Conservation (phyloP, 805 yeast species). For the Yarrowia porcina region DNA sequence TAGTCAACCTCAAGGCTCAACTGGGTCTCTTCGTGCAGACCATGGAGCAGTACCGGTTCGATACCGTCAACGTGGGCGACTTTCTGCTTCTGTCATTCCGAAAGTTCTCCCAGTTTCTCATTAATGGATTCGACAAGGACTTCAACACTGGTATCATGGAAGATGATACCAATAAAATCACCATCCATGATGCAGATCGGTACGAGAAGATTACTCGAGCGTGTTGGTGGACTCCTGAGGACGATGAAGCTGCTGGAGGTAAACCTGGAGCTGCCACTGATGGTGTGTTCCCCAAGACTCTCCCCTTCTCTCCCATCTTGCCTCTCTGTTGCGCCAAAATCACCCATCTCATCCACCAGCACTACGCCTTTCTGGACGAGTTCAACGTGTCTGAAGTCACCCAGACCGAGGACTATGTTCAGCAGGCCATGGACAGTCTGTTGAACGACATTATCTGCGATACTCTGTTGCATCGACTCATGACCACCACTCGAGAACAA, state of each 20-base stretch:
- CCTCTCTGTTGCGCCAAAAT: slow-evolving; percentile 80
- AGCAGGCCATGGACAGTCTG: slow-evolving; percentile 63
- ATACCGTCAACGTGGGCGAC: slow-evolving; percentile 57
- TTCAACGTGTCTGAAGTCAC: slow-evolving; percentile 57
- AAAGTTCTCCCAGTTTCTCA: slow-evolving; percentile 55
- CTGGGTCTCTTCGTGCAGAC: slow-evolving; percentile 72
- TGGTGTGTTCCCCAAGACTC: slow-evolving; percentile 50
- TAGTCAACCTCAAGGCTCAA: slow-evolving; percentile 56
- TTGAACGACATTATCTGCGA: slow-evolving; percentile 63
- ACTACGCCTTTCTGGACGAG: slow-evolving; percentile 61
- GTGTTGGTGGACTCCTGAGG: slow-evolving; percentile 65
- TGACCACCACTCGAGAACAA: slow-evolving; percentile 79
- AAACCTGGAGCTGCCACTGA: slow-evolving; percentile 13
- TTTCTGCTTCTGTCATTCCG: slow-evolving; percentile 57
- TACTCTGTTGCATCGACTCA: slow-evolving; percentile 57
- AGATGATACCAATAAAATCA: slow-evolving; percentile 88
- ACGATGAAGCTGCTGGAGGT: slow-evolving; percentile 35
- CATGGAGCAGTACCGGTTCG: slow-evolving; percentile 67
- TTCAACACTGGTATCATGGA: slow-evolving; percentile 63
- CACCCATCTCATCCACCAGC: slow-evolving; percentile 59
- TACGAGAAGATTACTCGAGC: slow-evolving; percentile 61
- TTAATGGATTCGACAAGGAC: slow-evolving; percentile 54
- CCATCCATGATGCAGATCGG: slow-evolving; percentile 55
- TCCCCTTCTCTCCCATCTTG: slow-evolving; percentile 87
- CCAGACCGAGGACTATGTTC: slow-evolving; percentile 57